Percentiles rank a stretch among this genome's conserved stretches.
These are phyloP conservation scores for Crucihimalaya himalaica DNA, from an alignment of 345 rosid species.

Conservation along the genomic window DNA sequence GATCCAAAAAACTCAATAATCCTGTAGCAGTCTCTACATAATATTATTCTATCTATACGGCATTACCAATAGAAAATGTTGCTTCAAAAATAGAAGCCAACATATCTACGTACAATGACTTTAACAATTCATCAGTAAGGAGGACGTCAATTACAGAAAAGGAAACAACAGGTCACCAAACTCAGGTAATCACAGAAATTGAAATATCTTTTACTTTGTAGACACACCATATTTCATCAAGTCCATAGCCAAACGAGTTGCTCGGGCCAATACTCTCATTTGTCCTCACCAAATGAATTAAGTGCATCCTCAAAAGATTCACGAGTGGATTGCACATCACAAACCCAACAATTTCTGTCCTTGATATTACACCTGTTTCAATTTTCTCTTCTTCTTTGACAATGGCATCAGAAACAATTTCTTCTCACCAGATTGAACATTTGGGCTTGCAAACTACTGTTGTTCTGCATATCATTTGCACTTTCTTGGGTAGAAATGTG, in stretches of 20 bases:
- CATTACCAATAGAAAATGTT: background rate
- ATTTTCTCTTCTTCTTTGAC: slow-evolving; percentile 54
- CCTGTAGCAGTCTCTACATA: background rate
- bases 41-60: background rate
- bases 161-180: no score
- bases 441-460: slow-evolving; percentile 61
- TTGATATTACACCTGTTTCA: slow-evolving; percentile 47
- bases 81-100: background rate
- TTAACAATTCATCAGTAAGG: slow-evolving; percentile 12
- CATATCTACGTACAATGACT: background rate
- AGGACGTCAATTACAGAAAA: background rate
- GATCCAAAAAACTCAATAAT: background rate
- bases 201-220: slow-evolving; percentile 51
- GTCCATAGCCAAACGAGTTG: slow-evolving; percentile 89
- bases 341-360: slow-evolving; percentile 46
- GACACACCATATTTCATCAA: slow-evolving; percentile 75
- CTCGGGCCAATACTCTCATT: slow-evolving; percentile 94
- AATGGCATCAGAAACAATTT: slow-evolving; percentile 39
- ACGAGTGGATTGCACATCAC: slow-evolving; percentile 55
- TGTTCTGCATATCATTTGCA: slow-evolving; percentile 59
- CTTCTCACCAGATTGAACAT: slow-evolving; percentile 43
- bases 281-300: slow-evolving; percentile 76
- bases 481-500: slow-evolving; percentile 73
- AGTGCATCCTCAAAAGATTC: slow-evolving; percentile 74
- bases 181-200: background rate